Evolutionary conservation across 768 basidiomycete species (phyloP).

Genomic region (Rhodosporidiobolus odoratus): DNA sequence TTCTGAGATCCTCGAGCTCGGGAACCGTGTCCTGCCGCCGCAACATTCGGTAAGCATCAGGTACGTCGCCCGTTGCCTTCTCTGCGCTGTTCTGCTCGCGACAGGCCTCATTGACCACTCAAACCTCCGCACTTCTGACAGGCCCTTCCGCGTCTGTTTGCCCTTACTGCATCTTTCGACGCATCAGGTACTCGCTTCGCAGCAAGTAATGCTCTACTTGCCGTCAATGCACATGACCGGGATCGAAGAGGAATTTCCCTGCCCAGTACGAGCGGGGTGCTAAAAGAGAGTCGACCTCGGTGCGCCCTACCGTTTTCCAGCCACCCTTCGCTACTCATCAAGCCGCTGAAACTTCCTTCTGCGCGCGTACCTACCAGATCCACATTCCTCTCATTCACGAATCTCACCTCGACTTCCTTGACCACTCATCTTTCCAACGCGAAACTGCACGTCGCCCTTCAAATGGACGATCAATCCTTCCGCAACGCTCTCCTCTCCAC

Average conservation of each 20-base stretch:
- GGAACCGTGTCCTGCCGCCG: conserved; percentile 78
- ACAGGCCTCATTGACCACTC: not conserved
- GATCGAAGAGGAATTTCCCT: too few relatives aligned
- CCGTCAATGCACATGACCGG: conserved; percentile 90
- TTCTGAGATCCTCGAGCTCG: conserved; percentile 82
- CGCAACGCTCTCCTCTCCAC: conserved; percentile 78
- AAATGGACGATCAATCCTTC: conserved; percentile 92
- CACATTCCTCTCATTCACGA: not conserved
- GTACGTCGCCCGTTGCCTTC: conserved; percentile 47
- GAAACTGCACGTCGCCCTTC: conserved; percentile 81
- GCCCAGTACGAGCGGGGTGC: too few relatives aligned
- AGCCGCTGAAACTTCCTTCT: too few relatives aligned
- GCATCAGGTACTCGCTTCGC: conserved; percentile 70
- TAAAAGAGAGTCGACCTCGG: not conserved
- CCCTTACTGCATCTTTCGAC: conserved; percentile 69
- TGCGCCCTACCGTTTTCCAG: too few relatives aligned
- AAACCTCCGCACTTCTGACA: conserved; percentile 43
- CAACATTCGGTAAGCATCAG: conserved; percentile 78
- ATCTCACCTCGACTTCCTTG: too few relatives aligned
- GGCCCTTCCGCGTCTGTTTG: conserved; percentile 79
- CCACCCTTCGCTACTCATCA: not conserved
- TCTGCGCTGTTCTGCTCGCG: not conserved
- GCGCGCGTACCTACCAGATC: too few relatives aligned
- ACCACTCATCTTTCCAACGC: not conserved
- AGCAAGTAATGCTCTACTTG: conserved; percentile 74